These are phyloP conservation scores for Amphibolis antarctica DNA, from an alignment of 106 monocot species.

Conservation along the genomic window DNA sequence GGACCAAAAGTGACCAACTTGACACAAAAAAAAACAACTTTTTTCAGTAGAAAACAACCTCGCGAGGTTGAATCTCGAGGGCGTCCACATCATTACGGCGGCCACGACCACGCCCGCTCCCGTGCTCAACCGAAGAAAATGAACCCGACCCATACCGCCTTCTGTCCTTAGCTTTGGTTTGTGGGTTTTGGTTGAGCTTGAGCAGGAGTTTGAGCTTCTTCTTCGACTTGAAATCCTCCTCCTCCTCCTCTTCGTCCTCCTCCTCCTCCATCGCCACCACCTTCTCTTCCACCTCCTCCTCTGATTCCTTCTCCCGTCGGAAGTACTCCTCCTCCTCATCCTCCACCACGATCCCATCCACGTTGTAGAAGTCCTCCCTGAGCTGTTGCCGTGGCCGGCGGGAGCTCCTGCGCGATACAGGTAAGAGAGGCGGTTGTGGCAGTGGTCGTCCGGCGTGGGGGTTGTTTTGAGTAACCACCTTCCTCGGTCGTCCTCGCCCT, in stretches of 20 bases:
- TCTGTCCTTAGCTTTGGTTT: conserved; percentile 1
- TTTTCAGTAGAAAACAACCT: neutral
- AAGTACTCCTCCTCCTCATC: conserved; percentile 10
- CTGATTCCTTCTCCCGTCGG: conserved; percentile 4
- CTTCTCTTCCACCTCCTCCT: conserved; percentile 24
- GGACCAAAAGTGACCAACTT: neutral
- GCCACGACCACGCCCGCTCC: conserved; percentile 2
- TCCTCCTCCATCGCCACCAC: conserved; percentile 6
- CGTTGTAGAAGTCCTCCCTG: conserved; percentile 13
- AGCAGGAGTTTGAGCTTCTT: conserved; percentile 89
- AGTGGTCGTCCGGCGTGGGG: conserved; percentile 6
- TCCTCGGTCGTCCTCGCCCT: neutral
- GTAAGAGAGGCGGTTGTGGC: conserved; percentile 13
- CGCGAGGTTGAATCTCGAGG: neutral
- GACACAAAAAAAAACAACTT: neutral
- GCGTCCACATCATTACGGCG: neutral
- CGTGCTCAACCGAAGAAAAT: conserved; percentile 22
- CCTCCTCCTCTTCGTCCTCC: conserved; percentile 10
- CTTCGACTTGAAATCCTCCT: conserved; percentile 26
- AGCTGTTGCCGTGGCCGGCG: too few relatives aligned
- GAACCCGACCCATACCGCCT: conserved; percentile 2
- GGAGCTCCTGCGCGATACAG: too few relatives aligned
- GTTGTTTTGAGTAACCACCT: conserved; percentile 21
- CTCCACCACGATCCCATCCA: conserved; percentile 12
- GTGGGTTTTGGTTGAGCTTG: conserved; percentile 4